Percentiles rank a stretch among this genome's conserved stretches.
Evolutionary conservation across 176 grass and related monocot species (phyloP).

Genomic region (Tillandsia fasciculata): DNA sequence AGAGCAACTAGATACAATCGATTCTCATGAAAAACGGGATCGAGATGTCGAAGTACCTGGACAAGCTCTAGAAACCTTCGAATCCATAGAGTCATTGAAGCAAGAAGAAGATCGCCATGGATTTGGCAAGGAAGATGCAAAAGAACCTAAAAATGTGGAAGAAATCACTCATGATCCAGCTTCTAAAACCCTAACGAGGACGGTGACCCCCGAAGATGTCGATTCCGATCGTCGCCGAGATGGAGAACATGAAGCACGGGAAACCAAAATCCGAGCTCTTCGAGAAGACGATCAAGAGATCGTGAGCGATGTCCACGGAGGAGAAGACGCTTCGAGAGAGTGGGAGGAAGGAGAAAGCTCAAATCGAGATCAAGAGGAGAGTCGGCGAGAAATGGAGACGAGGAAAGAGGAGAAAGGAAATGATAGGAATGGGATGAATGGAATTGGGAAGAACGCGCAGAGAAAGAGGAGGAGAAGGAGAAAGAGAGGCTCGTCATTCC

Average conservation of each 20-base stretch:
- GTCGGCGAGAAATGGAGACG: background rate
- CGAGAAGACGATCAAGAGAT: background rate
- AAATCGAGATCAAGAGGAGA: background rate
- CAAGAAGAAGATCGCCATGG: background rate
- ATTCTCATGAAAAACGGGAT: background rate
- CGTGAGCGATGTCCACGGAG: background rate
- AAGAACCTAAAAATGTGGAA: background rate
- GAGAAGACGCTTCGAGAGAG: background rate
- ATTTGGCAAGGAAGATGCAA: background rate
- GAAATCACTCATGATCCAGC: background rate
- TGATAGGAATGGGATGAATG: background rate
- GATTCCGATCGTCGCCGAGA: background rate
- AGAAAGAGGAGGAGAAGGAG: background rate
- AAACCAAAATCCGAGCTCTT: background rate
- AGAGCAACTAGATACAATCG: background rate
- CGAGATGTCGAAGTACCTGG: background rate
- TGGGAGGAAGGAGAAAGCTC: background rate
- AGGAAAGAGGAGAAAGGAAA: background rate
- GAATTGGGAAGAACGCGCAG: background rate
- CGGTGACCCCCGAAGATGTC: background rate
- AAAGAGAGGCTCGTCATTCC: background rate
- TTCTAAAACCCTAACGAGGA: background rate
- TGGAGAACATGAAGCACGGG: background rate
- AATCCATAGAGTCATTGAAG: background rate
- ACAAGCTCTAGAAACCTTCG: background rate